These are phyloP conservation scores for Penicillium odoratum DNA, from an alignment of 495 filamentous ascomycete genomes.

Conservation along the genomic window DNA sequence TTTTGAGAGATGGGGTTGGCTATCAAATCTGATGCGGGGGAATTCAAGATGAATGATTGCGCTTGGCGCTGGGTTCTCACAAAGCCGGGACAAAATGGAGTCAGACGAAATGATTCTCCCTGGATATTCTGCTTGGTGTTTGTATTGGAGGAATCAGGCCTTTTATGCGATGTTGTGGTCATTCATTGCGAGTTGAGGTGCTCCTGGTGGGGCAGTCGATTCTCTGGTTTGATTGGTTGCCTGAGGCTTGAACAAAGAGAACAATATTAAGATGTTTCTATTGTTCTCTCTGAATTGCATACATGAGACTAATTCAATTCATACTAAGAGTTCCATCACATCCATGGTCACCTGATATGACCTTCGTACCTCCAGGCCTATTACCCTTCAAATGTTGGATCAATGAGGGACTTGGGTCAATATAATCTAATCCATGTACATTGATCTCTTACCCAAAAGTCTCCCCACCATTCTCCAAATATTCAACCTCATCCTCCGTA, in stretches of 20 bases:
- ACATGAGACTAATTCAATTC: neutral
- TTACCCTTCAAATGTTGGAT: too few species aligned
- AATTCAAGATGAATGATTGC: neutral
- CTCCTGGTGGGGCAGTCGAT: neutral
- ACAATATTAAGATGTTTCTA: conserved; percentile 1
- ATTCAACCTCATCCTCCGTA: conserved; percentile 25
- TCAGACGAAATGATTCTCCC: neutral
- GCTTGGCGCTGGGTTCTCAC: neutral
- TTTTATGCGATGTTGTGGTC: neutral
- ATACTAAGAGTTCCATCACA: too few species aligned
- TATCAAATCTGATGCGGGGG: conserved; percentile 12
- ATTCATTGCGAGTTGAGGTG: conserved; percentile 4
- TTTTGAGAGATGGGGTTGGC: conserved; percentile 9
- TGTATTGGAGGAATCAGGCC: neutral
- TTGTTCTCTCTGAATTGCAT: neutral
- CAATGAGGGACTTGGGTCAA: neutral
- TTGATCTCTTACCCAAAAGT: conserved; percentile 15
- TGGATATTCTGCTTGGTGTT: neutral
- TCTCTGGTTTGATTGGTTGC: conserved; percentile 5
- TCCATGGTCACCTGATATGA: too few species aligned
- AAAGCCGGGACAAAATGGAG: neutral
- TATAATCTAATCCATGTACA: neutral
- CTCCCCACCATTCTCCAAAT: conserved; percentile 29
- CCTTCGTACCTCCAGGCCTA: too few species aligned
- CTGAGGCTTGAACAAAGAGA: conserved; percentile 9